These are phyloP conservation scores for Camellia oleifera DNA, from an alignment of 179 eudicot genomes.

Conservation along the genomic window DNA sequence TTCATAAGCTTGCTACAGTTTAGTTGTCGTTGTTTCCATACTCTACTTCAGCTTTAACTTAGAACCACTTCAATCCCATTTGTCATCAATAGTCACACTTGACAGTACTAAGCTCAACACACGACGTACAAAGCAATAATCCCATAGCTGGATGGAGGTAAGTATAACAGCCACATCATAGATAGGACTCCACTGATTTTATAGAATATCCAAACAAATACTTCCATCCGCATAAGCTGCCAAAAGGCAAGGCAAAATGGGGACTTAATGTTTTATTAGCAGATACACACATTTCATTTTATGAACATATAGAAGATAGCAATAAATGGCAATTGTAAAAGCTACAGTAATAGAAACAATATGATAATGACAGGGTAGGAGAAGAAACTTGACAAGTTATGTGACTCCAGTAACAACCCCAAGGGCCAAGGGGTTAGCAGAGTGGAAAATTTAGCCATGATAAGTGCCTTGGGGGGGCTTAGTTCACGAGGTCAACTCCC, in stretches of 20 bases:
- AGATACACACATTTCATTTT: not conserved
- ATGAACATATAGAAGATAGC: not conserved
- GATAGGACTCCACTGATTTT: constrained; percentile 93
- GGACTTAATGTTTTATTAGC: not conserved
- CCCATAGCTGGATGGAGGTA: constrained; percentile 72
- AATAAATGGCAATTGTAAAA: not conserved
- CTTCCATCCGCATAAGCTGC: constrained; percentile 77
- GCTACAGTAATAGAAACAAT: not conserved
- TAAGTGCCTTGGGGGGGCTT: too few species aligned
- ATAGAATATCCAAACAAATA: constrained; percentile 82
- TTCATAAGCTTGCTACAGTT: too few species aligned
- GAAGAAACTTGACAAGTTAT: not conserved
- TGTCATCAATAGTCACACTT: too few species aligned
- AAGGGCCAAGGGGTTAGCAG: too few species aligned
- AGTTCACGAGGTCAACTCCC: too few species aligned
- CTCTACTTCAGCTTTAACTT: too few species aligned
- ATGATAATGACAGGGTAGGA: not conserved
- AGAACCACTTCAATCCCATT: too few species aligned
- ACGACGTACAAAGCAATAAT: not conserved
- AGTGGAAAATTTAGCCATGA: too few species aligned
- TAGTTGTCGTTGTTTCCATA: too few species aligned
- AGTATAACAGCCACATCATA: constrained; percentile 91
- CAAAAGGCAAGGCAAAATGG: not conserved
- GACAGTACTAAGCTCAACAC: not conserved
- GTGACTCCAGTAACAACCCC: not conserved